These are phyloP conservation scores for Samsoniella hepiali DNA, from an alignment of 2,329 filamentous ascomycete genomes.

Conservation along the genomic window DNA sequence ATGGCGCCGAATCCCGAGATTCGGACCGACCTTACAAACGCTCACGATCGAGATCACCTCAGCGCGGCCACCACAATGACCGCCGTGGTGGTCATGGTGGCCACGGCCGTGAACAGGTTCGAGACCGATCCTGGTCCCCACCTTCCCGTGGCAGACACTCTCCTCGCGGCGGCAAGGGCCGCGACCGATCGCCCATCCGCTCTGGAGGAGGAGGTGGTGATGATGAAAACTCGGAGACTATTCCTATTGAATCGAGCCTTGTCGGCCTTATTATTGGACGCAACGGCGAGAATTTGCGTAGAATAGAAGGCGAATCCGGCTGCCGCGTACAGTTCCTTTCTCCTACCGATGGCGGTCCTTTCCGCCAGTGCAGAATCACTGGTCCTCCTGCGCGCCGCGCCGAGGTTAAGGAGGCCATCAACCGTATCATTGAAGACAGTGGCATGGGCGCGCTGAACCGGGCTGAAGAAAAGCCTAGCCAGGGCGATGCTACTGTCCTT, in stretches of 20 bases:
- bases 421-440: conserved; percentile 81
- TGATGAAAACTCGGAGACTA: conserved; percentile 74
- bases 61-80: conserved; percentile 74
- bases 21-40: conserved; percentile 55
- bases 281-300: conserved; percentile 82
- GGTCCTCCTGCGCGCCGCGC: conserved; percentile 68
- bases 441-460: conserved; percentile 48
- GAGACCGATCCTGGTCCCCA: conserved; percentile 62
- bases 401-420: conserved; percentile 78
- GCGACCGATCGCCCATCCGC: conserved; percentile 58
- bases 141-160: conserved; percentile 58
- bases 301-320: conserved; percentile 77
- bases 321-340: conserved; percentile 88
- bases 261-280: conserved; percentile 89
- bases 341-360: conserved; percentile 67
- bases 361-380: conserved; percentile 81
- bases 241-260: conserved; percentile 80
- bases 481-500: conserved; percentile 43
- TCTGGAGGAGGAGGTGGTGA: conserved; percentile 38
- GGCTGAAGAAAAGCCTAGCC: conserved; percentile 39
- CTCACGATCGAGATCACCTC: conserved; percentile 72
- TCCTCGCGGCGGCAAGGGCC: conserved; percentile 51
- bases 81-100: conserved; percentile 61
- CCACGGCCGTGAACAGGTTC: conserved; percentile 47
- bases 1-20: conserved; percentile 36